A percentile compares a stretch with the other conserved stretches of the same genome.
phyloP scores from a whole-genome alignment of 805 yeast genomes.

The Candida sakaeoensis region DNA sequence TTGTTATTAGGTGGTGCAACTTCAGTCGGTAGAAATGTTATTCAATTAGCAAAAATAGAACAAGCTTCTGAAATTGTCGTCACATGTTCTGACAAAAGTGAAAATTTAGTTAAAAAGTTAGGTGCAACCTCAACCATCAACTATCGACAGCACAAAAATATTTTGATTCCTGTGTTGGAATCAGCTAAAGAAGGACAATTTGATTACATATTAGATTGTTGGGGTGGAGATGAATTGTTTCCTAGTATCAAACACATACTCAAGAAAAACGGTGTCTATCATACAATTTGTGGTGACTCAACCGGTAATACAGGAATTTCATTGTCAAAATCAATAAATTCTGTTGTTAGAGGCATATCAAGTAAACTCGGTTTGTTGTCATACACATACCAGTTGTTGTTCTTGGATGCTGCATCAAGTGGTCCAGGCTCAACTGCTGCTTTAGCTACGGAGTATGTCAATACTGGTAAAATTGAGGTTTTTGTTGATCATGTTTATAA shows the following conservation, averaged over 20 bases:
- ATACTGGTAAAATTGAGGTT: conserved; percentile 40
- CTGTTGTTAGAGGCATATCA: conserved; percentile 1
- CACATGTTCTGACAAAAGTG: conserved; percentile 50
- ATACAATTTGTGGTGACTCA: conserved; percentile 56
- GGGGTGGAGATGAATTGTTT: conserved; percentile 54
- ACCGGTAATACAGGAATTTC: conserved; percentile 10
- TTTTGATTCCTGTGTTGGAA: conserved; percentile 28
- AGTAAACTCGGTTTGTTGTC: conserved; percentile 4
- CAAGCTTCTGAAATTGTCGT: conserved; percentile 52
- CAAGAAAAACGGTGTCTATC: conserved; percentile 47
- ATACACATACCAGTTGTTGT: conserved; percentile 4
- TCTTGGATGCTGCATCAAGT: neutral
- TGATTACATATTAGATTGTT: conserved; percentile 62
- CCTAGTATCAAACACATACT: conserved; percentile 39
- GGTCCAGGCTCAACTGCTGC: conserved; percentile 16
- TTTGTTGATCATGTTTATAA: conserved; percentile 52
- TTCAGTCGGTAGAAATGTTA: conserved; percentile 54
- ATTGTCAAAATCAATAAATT: neutral
- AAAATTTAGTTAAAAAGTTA: conserved; percentile 35
- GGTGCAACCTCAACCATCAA: conserved; percentile 64
- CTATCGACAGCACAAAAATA: conserved; percentile 44
- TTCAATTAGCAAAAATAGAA: conserved; percentile 50
- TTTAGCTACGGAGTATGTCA: conserved; percentile 36
- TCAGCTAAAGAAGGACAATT: conserved; percentile 39
- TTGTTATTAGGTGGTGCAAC: conserved; percentile 71